Evolutionary conservation across 495 filamentous ascomycete species (phyloP).

Genomic region (Hypoxylon subgilvum): DNA sequence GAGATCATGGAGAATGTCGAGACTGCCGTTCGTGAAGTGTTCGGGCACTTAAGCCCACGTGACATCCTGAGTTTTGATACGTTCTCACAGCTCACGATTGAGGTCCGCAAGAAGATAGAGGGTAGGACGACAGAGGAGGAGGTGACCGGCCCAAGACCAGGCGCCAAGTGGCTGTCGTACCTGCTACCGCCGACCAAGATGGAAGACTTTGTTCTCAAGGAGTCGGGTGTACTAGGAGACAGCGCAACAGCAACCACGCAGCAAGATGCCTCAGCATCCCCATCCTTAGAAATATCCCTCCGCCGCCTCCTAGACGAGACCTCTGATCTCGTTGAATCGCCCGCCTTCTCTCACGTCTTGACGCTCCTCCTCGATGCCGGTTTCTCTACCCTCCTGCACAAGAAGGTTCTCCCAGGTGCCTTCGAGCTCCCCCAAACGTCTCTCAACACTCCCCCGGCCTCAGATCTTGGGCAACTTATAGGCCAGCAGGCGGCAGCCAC

Average conservation of each 20-base stretch:
- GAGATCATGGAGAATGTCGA: slow-evolving; percentile 79
- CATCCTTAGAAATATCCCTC: slow-evolving; percentile 59
- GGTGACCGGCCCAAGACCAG: slow-evolving; percentile 50
- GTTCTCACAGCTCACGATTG: slow-evolving; percentile 76
- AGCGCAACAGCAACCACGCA: slow-evolving; percentile 40
- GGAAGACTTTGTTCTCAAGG: slow-evolving; percentile 79
- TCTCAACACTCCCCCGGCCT: slow-evolving; percentile 38
- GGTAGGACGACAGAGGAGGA: slow-evolving; percentile 67
- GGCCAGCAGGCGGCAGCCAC: slow-evolving; percentile 45
- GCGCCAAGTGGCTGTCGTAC: slow-evolving; percentile 77
- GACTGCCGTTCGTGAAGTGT: slow-evolving; percentile 80
- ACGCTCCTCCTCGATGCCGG: slow-evolving; percentile 84
- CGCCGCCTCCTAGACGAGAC: slow-evolving; percentile 94
- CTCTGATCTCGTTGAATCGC: slow-evolving; percentile 92
- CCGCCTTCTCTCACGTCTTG: slow-evolving; percentile 80
- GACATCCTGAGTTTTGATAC: slow-evolving; percentile 81
- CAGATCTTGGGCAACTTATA: slow-evolving; percentile 35
- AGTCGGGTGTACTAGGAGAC: slow-evolving; percentile 76
- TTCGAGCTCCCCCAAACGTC: slow-evolving; percentile 66
- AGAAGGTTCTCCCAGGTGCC: slow-evolving; percentile 75
- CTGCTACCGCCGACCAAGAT: slow-evolving; percentile 78
- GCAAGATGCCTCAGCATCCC: slow-evolving; percentile 24
- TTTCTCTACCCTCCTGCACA: slow-evolving; percentile 80
- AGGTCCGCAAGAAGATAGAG: slow-evolving; percentile 85
- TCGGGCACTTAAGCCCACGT: slow-evolving; percentile 81